Evolutionary conservation across 495 filamentous ascomycete genomes (phyloP).

Genomic region (Annulohypoxylon maeteangense): DNA sequence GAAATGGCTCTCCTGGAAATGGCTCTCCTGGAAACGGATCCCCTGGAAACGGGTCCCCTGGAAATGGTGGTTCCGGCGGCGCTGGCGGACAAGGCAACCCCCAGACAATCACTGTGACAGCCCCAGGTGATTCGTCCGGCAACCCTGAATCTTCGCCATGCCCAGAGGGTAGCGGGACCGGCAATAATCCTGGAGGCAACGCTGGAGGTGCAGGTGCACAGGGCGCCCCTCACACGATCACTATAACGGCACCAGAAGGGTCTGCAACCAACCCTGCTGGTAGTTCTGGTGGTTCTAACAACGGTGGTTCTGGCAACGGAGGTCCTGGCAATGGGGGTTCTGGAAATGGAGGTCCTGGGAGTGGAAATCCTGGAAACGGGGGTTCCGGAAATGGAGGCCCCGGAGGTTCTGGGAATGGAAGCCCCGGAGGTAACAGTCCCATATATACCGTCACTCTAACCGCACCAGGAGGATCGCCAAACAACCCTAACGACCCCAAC

Average conservation of each 20-base stretch:
- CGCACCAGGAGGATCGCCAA: constrained; percentile 20
- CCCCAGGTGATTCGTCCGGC: constrained; percentile 32
- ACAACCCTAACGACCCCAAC: constrained; percentile 1
- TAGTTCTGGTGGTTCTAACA: constrained; percentile 12
- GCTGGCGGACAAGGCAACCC: constrained; percentile 23
- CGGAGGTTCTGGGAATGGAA: background rate
- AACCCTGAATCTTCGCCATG: constrained; percentile 27
- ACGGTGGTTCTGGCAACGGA: constrained; percentile 11
- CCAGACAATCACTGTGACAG: constrained; percentile 40
- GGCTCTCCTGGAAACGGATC: background rate
- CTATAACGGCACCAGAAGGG: constrained; percentile 42
- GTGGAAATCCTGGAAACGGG: too few relatives aligned
- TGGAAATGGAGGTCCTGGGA: too few relatives aligned
- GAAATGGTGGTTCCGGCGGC: constrained; percentile 12
- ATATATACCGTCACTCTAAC: constrained; percentile 30
- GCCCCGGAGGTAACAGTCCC: constrained; percentile 15
- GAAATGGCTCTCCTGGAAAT: background rate
- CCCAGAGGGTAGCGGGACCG: constrained; percentile 30
- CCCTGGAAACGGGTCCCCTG: background rate
- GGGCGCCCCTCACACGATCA: constrained; percentile 37
- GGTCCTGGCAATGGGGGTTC: background rate
- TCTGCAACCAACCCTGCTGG: constrained; percentile 34
- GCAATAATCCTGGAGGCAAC: constrained; percentile 12
- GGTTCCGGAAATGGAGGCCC: background rate
- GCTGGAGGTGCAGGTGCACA: constrained; percentile 28